phyloP scores from a whole-genome alignment of 805 yeast genomes.

The Candida multigemmis region DNA sequence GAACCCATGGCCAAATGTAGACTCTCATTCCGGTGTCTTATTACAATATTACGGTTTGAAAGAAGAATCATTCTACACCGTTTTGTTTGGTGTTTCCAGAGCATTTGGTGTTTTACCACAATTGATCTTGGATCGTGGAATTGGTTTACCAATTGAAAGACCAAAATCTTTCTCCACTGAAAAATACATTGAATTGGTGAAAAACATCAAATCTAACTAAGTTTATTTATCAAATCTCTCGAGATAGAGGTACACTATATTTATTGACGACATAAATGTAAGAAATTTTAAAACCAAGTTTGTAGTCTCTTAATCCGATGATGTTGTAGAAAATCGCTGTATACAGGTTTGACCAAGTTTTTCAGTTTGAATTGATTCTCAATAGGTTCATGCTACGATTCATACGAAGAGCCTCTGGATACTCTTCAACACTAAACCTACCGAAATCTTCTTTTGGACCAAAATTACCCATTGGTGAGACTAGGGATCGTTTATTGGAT shows the following conservation, averaged over 20 bases:
- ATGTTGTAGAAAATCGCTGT: neutral
- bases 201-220: constrained; percentile 19
- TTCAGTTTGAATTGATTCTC: neutral
- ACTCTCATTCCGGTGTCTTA: constrained; percentile 69
- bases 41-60: constrained; percentile 74
- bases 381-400: neutral
- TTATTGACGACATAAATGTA: neutral
- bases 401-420: constrained; percentile 12
- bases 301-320: neutral
- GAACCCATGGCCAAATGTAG: constrained; percentile 83
- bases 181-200: constrained; percentile 79
- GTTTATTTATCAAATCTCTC: constrained; percentile 4
- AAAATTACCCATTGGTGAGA: constrained; percentile 41
- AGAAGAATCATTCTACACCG: constrained; percentile 70
- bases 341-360: neutral
- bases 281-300: neutral
- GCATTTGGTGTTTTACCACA: constrained; percentile 74
- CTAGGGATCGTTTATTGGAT: constrained; percentile 31
- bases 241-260: neutral
- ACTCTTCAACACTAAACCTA: constrained; percentile 46
- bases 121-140: constrained; percentile 68
- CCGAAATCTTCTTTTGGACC: constrained; percentile 56
- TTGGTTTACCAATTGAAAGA: constrained; percentile 75
- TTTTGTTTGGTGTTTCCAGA: constrained; percentile 75
- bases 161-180: constrained; percentile 89